A percentile compares a stretch with the other conserved stretches of the same genome.
These are phyloP conservation scores for Emericellopsis atlantica DNA, from an alignment of 2,329 filamentous ascomycete genomes.

Conservation along the genomic window DNA sequence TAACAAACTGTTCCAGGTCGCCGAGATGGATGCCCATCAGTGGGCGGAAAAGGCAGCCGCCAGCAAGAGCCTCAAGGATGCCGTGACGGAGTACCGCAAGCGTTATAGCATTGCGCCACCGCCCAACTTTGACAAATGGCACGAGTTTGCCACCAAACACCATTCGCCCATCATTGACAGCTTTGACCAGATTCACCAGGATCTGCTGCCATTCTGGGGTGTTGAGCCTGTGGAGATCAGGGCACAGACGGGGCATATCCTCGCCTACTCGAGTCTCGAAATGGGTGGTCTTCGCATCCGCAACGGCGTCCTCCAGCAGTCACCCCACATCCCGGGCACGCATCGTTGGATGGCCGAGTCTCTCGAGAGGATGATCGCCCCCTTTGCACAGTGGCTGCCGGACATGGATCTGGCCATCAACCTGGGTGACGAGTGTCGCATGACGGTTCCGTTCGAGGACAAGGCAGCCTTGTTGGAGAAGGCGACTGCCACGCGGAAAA, in stretches of 20 bases:
- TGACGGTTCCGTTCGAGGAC: conserved; percentile 44
- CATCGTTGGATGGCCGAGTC: conserved; percentile 23
- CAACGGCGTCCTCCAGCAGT: conserved; percentile 40
- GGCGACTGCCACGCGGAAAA: conserved; percentile 45
- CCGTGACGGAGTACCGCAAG: conserved; percentile 27
- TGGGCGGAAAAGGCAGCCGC: conserved; percentile 9
- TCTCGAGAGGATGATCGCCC: conserved; percentile 48
- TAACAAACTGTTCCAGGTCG: conserved; percentile 5
- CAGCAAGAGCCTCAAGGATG: conserved; percentile 12
- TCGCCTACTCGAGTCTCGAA: conserved; percentile 17
- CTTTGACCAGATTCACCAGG: conserved; percentile 61
- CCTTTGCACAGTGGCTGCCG: conserved; percentile 56
- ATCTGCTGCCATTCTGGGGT: conserved; percentile 68
- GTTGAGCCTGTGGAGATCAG: conserved; percentile 52
- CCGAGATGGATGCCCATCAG: conserved; percentile 1
- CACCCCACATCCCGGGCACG: conserved; percentile 15
- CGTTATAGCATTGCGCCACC: conserved; percentile 53
- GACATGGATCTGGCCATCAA: conserved; percentile 76
- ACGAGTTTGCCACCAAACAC: conserved; percentile 50
- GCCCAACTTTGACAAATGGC: conserved; percentile 71
- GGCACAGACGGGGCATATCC: conserved; percentile 27
- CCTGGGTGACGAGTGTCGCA: conserved; percentile 49
- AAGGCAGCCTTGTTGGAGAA: conserved; percentile 33
- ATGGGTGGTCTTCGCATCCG: conserved; percentile 40
- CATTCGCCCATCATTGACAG: conserved; percentile 60